Conservation (phyloP, 371 early-diverging fungal genomes). For the Mortierella sp. region DNA sequence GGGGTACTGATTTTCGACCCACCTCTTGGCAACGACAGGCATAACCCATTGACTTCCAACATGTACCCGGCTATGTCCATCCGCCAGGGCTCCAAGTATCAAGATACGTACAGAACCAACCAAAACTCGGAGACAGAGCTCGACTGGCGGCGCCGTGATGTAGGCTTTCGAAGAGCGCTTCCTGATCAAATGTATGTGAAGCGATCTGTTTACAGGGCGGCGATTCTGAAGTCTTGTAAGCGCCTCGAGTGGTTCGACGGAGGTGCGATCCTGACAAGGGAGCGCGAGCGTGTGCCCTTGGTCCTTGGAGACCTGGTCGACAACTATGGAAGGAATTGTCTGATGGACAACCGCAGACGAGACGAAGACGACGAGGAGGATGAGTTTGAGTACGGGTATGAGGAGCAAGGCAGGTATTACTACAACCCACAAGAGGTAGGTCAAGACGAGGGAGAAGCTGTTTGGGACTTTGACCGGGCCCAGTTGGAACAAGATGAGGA, state of each 20-base stretch:
- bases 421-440: background rate
- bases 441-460: constrained; percentile 7
- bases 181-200: constrained; percentile 58
- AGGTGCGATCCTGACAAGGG: constrained; percentile 34
- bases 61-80: constrained; percentile 55
- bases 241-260: constrained; percentile 62
- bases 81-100: constrained; percentile 41
- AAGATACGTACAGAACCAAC: constrained; percentile 43
- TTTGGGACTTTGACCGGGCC: constrained; percentile 15
- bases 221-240: constrained; percentile 57
- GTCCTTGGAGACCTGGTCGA: constrained; percentile 34
- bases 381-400: constrained; percentile 21
- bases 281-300: constrained; percentile 39
- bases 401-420: constrained; percentile 6
- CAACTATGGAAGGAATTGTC: constrained; percentile 28
- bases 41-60: constrained; percentile 49
- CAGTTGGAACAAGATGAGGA: constrained; percentile 12
- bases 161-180: constrained; percentile 50
- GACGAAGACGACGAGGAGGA: constrained; percentile 46
- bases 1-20: no score
- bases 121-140: constrained; percentile 48
- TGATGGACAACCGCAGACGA: constrained; percentile 27
- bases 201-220: constrained; percentile 60
- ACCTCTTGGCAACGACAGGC: constrained; percentile 10
- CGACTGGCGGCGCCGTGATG: constrained; percentile 60